phyloP scores from a whole-genome alignment of 1,284 basidiomycete genomes.

The Ustilago hordei region DNA sequence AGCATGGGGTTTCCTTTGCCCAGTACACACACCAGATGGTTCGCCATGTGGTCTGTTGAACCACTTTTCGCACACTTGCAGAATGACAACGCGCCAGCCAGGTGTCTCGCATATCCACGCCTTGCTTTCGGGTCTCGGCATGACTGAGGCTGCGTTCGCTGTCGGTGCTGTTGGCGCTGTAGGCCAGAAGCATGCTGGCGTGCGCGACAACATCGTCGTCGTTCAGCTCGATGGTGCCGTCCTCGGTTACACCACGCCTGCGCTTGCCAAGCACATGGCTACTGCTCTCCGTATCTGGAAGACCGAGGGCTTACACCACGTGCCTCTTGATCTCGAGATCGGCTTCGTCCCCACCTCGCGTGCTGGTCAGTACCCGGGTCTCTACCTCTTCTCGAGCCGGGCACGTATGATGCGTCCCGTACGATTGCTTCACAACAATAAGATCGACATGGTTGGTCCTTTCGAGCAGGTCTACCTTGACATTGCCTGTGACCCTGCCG shows the following conservation, averaged over 20 bases:
- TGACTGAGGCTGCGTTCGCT: conserved; percentile 81
- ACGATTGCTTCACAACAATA: conserved; percentile 86
- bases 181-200: conserved; percentile 74
- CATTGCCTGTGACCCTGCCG: conserved; percentile 89
- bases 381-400: conserved; percentile 90
- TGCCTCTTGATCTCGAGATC: conserved; percentile 95
- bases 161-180: conserved; percentile 34
- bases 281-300: conserved; percentile 91
- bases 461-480: conserved; percentile 99
- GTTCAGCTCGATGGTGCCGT: conserved; percentile 94
- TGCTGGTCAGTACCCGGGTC: conserved; percentile 95
- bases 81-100: conserved; percentile 85
- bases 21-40: conserved; percentile 98
- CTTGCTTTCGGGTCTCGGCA: conserved; percentile 88
- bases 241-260: conserved; percentile 91
- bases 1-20: conserved; percentile 99
- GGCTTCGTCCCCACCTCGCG: conserved; percentile 89
- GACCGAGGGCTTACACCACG: conserved; percentile 81
- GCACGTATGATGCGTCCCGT: conserved; percentile 99
- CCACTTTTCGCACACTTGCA: conserved; percentile 93
- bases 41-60: conserved; percentile 97
- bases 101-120: conserved; percentile 82
- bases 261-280: conserved; percentile 83
- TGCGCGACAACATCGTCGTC: conserved; percentile 79
- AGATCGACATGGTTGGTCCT: conserved; percentile 89